Percentiles rank a stretch among this genome's conserved stretches.
phyloP scores from a whole-genome alignment of 225 moss, liverwort and hornwort species.

The Anthoceros angustus region DNA sequence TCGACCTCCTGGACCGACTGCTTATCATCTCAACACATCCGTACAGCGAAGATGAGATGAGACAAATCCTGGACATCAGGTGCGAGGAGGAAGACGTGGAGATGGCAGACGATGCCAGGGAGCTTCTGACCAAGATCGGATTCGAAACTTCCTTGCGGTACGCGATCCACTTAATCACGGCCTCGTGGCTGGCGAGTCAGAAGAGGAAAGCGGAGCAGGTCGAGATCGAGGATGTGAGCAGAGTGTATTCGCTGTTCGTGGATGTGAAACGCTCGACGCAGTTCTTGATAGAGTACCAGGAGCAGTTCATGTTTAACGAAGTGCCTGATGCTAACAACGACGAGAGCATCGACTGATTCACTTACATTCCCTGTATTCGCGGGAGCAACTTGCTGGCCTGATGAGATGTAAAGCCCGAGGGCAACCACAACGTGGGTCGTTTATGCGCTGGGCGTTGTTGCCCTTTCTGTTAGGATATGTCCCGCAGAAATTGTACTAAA shows the following conservation, averaged over 20 bases:
- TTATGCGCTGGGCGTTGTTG: too few relatives aligned
- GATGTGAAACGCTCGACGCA: neutral
- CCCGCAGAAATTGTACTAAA: too few relatives aligned
- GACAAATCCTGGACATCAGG: constrained; percentile 22
- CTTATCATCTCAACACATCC: constrained; percentile 12
- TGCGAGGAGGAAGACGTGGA: constrained; percentile 34
- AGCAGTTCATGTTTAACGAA: neutral
- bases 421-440: too few relatives aligned
- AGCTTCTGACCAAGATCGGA: constrained; percentile 26
- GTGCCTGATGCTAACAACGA: neutral
- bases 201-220: neutral
- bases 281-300: neutral
- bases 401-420: too few relatives aligned
- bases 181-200: neutral
- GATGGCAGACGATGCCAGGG: constrained; percentile 25
- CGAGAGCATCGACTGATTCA: too few relatives aligned
- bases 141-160: neutral
- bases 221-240: neutral
- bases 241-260: neutral
- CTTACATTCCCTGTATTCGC: too few relatives aligned
- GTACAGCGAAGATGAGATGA: constrained; percentile 26
- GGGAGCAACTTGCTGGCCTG: too few relatives aligned
- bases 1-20: neutral
- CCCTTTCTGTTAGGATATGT: too few relatives aligned
- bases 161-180: neutral